These are phyloP conservation scores for Penicillium sp. DNA, from an alignment of 2,329 filamentous ascomycete species.

Conservation along the genomic window DNA sequence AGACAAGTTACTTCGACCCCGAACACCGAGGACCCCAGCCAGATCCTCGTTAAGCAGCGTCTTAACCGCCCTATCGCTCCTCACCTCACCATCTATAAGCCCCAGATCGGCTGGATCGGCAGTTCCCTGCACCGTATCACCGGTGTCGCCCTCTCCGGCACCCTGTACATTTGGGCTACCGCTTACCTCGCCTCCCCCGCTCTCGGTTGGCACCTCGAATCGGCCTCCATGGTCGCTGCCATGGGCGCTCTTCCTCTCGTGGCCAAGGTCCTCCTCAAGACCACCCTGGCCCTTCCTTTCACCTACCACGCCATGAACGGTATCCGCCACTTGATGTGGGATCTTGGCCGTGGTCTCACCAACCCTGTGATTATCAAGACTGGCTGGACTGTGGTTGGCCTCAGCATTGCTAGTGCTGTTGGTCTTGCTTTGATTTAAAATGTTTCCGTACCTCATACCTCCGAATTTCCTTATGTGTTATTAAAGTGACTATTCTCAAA, in stretches of 20 bases:
- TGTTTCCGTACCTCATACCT: conserved; percentile 29
- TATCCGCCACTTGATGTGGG: conserved; percentile 70
- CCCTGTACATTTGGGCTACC: conserved; percentile 74
- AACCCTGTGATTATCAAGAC: conserved; percentile 64
- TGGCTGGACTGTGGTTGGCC: conserved; percentile 61
- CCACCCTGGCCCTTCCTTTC: conserved; percentile 60
- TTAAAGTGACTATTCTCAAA: conserved; percentile 30
- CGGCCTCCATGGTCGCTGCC: conserved; percentile 59
- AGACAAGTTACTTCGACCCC: conserved; percentile 33
- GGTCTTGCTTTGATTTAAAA: conserved; percentile 47
- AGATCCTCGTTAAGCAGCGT: conserved; percentile 77
- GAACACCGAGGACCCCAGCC: conserved; percentile 34
- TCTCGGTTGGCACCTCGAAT: conserved; percentile 68
- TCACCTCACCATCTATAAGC: conserved; percentile 81
- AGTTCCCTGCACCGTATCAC: conserved; percentile 79
- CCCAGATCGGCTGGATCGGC: conserved; percentile 79
- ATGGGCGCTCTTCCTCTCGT: conserved; percentile 61
- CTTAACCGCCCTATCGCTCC: conserved; percentile 76
- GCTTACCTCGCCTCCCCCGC: conserved; percentile 78
- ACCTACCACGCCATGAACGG: conserved; percentile 68
- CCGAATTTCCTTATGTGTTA: conserved; percentile 29
- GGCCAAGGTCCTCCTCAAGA: conserved; percentile 60
- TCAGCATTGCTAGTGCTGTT: conserved; percentile 52
- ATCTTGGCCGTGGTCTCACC: conserved; percentile 59
- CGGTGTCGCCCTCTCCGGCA: conserved; percentile 67